Evolutionary conservation across 257 asterid genomes (phyloP), one percentile per base, ranked within the genome.

Genomic region (Coffea eugenioides): DNA sequence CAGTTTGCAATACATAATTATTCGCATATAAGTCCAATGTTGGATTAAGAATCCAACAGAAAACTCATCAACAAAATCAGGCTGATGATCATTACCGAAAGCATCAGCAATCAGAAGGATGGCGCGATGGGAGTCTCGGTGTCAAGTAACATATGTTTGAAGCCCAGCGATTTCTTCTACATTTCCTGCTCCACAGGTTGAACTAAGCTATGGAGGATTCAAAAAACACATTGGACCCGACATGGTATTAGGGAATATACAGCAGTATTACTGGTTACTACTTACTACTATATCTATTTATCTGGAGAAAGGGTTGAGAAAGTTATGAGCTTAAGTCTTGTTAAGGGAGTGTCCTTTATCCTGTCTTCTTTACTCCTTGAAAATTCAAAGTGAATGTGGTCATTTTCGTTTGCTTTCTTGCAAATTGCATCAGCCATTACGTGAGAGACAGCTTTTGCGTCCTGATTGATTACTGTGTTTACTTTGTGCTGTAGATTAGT

Each of bases 21-120:
- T 27, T 27, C 27, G 27, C 27, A 27, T 27, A 27, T 27, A 27
- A 27, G 27, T 27, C 27, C 27, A 27, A 27, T 27, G 27, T 27
- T 27, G 27, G 27, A 27, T 27, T 27, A 27, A 27, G 27, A 27
- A 27, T 27, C 27, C 27, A 27, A 27, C 27, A 27, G 27, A 57
- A 66, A 48, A n/a, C 12, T 25, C 23, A 49, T 46, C 46, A 23
- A 23, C 12, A 71, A 71, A 46, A 70, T 3, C 6, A 25, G 57
- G 74, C 1, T 48, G 52, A 48, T 69, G 51, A 31, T 65, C 14
- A 25, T 75, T 82, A 92, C 97, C 94, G 64, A 77, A 89, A 34
- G 91, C 93, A 86, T 90, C 93, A 82, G 92, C 69, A 74, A 84
- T 51, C 4, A 90, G 84, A 76, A 92, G 84, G 77, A 92, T 82